Percentiles rank a stretch among this genome's conserved stretches.
Evolutionary conservation across 129 eudicot genomes (phyloP).

Genomic region (Heracleum sosnowskyi): DNA sequence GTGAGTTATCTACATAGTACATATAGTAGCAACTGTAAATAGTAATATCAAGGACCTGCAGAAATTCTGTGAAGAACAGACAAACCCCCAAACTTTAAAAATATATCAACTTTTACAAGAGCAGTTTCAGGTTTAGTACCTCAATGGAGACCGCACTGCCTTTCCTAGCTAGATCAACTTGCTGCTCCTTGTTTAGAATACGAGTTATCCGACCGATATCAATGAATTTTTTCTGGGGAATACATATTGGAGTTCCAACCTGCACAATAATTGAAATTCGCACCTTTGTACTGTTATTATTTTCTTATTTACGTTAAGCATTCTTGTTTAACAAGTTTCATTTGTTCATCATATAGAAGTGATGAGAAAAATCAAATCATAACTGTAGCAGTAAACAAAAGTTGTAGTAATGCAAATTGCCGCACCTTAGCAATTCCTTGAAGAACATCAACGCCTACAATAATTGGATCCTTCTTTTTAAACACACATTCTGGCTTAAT

Average conservation of each 20-base stretch:
- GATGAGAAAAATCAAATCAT: background rate
- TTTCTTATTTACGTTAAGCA: background rate
- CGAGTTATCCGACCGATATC: conserved; percentile 83
- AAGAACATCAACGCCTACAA: conserved; percentile 82
- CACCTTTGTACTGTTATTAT: background rate
- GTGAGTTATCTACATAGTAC: background rate
- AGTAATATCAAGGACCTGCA: background rate
- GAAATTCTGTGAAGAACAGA: background rate
- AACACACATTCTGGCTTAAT: conserved; percentile 71
- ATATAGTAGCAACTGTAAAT: background rate
- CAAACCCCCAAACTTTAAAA: background rate
- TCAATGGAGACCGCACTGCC: conserved; percentile 89
- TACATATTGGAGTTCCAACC: conserved; percentile 93
- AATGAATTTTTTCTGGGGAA: conserved; percentile 66
- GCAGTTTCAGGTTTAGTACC: conserved; percentile 33
- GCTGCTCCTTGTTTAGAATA: conserved; percentile 80
- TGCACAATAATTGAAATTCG: conserved; percentile 15
- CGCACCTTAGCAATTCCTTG: conserved; percentile 81
- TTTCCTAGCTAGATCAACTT: conserved; percentile 80
- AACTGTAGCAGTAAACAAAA: background rate
- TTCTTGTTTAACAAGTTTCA: background rate
- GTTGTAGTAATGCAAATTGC: background rate
- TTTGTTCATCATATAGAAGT: background rate
- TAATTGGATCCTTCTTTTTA: conserved; percentile 87
- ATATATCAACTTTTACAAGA: background rate